A percentile compares a stretch with the other conserved stretches of the same genome.
Evolutionary conservation across 345 rosid genomes (phyloP).

Genomic region (Diplotaxis tenuifolia): DNA sequence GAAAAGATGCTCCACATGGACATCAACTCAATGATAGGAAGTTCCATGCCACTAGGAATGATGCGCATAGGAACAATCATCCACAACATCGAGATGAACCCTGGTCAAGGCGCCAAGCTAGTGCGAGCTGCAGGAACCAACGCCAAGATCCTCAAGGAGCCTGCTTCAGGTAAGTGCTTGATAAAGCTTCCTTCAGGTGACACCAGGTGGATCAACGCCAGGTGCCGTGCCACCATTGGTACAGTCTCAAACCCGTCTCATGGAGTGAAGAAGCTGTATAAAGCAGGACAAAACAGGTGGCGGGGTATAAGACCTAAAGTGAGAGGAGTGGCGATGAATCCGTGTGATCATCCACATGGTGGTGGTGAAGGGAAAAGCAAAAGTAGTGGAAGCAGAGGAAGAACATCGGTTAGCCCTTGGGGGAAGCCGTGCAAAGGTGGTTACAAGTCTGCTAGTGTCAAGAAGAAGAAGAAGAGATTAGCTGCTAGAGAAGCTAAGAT

Average conservation of each 20-base stretch:
- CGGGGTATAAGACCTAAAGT: constrained; percentile 77
- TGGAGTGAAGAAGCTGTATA: constrained; percentile 58
- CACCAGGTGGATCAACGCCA: constrained; percentile 62
- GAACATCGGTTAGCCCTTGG: constrained; percentile 76
- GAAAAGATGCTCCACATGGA: constrained; percentile 64
- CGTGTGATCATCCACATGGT: constrained; percentile 92
- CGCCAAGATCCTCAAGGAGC: constrained; percentile 87
- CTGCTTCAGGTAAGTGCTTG: constrained; percentile 46
- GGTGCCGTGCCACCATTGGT: constrained; percentile 77
- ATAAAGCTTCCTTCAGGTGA: constrained; percentile 74
- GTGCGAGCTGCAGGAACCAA: constrained; percentile 82
- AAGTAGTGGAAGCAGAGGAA: constrained; percentile 71
- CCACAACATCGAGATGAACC: constrained; percentile 87
- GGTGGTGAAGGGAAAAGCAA: constrained; percentile 96
- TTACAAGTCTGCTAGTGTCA: constrained; percentile 59
- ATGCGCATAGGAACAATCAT: constrained; percentile 91
- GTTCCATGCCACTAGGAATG: constrained; percentile 74
- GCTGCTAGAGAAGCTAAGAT: constrained; percentile 32
- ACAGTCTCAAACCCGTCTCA: constrained; percentile 69
- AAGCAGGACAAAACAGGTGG: constrained; percentile 92
- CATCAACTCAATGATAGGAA: constrained; percentile 77
- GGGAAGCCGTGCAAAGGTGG: constrained; percentile 90
- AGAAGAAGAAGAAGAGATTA: constrained; percentile 51
- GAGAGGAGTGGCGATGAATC: constrained; percentile 91
- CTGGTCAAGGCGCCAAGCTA: constrained; percentile 81